These are phyloP conservation scores for Salvia sclarea DNA, from an alignment of 305 asterid species.

Conservation along the genomic window DNA sequence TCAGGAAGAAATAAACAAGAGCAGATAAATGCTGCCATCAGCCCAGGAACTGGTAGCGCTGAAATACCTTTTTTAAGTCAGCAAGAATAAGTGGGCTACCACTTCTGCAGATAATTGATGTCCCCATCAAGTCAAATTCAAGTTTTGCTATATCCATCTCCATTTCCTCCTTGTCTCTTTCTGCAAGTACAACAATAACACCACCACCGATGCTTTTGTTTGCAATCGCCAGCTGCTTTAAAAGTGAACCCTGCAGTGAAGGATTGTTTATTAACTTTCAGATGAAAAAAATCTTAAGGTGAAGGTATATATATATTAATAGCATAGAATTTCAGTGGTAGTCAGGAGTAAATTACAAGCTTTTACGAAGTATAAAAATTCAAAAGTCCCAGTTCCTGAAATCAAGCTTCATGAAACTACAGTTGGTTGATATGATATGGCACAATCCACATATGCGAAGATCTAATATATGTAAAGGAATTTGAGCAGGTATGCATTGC, in stretches of 20 bases:
- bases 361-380: constrained; percentile 23
- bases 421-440: no score
- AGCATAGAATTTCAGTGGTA: constrained; percentile 12
- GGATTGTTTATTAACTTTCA: constrained; percentile 21
- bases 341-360: constrained; percentile 5
- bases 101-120: constrained; percentile 93
- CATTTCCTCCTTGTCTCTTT: constrained; percentile 99
- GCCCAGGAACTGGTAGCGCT: constrained; percentile 12
- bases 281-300: neutral
- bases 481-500: constrained; percentile 6
- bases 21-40: constrained; percentile 3
- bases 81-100: constrained; percentile 99
- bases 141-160: constrained; percentile 91
- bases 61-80: constrained; percentile 79
- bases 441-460: neutral
- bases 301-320: neutral
- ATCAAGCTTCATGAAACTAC: constrained; percentile 5
- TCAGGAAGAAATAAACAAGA: constrained; percentile 16
- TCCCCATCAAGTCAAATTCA: constrained; percentile 93
- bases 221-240: constrained; percentile 95
- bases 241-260: constrained; percentile 79
- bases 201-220: constrained; percentile 98
- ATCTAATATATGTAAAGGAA: constrained; percentile 19
- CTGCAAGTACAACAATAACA: constrained; percentile 92
- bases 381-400: constrained; percentile 13